phyloP scores from a whole-genome alignment of 169 alveolate species.

The Pseudocohnilembus persalinus region DNA sequence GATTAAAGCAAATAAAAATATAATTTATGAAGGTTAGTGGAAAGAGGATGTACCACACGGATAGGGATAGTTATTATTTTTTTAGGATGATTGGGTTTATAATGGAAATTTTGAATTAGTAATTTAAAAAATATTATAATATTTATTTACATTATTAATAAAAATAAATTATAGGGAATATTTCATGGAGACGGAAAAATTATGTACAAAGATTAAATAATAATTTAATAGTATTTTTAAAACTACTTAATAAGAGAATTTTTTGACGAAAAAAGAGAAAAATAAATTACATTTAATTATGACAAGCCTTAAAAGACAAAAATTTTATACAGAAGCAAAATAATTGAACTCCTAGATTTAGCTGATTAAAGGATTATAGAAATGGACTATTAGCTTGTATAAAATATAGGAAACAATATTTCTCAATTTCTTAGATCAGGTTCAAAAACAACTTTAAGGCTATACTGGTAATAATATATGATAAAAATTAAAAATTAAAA shows the following conservation, averaged over 20 bases:
- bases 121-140: too few relatives aligned
- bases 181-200: background rate
- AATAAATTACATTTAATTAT: too few relatives aligned
- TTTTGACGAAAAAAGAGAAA: background rate
- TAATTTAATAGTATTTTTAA: too few relatives aligned
- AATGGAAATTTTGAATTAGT: constrained; percentile 1
- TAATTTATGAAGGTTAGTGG: constrained; percentile 17
- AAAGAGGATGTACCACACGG: constrained; percentile 19
- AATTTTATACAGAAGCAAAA: background rate
- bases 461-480: background rate
- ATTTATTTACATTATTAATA: too few relatives aligned
- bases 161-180: too few relatives aligned
- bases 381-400: background rate
- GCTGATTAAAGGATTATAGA: background rate
- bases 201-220: background rate
- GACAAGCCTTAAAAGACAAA: background rate
- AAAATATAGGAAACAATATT: background rate
- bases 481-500: too few relatives aligned
- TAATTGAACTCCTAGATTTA: background rate
- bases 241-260: background rate
- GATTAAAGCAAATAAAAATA: background rate
- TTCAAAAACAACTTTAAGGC: background rate
- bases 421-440: background rate
- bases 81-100: constrained; percentile 11
- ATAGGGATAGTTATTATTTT: constrained; percentile 3